Percentiles rank a stretch among this genome's conserved stretches.
Conservation (phyloP, 2,329 filamentous ascomycete species). For the Colletotrichum chlorophyti region DNA sequence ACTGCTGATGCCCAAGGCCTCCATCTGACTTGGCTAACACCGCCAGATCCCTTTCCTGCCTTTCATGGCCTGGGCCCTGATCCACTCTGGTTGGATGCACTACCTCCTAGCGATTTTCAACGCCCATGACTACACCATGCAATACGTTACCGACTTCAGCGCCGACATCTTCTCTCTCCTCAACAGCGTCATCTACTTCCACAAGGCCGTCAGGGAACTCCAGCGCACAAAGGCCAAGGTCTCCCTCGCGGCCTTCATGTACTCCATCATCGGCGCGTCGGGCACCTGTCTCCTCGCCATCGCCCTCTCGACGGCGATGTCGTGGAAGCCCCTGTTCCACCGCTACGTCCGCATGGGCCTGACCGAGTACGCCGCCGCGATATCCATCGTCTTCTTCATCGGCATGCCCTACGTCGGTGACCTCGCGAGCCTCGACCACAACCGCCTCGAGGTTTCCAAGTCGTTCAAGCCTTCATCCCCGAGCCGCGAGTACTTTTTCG, state of each 20-base stretch:
- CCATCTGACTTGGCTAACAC: not conserved
- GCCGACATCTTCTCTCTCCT: conserved; percentile 72
- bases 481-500: conserved; percentile 61
- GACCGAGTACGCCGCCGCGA: conserved; percentile 69
- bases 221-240: conserved; percentile 62
- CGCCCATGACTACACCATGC: conserved; percentile 74
- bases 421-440: conserved; percentile 63
- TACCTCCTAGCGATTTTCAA: conserved; percentile 70
- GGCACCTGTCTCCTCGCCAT: conserved; percentile 70
- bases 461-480: conserved; percentile 64
- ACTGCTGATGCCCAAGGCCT: not conserved
- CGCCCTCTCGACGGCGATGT: conserved; percentile 65
- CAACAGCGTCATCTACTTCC: conserved; percentile 73
- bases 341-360: conserved; percentile 66
- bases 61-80: conserved; percentile 72
- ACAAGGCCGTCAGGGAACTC: conserved; percentile 71
- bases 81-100: conserved; percentile 72
- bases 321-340: conserved; percentile 68
- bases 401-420: conserved; percentile 68
- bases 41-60: conserved; percentile 64
- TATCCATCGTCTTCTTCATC: conserved; percentile 71
- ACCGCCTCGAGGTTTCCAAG: conserved; percentile 61
- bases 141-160: conserved; percentile 71
- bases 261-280: conserved; percentile 67
- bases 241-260: conserved; percentile 68